phyloP scores from a whole-genome alignment of 2,329 filamentous ascomycete species.

The Simplicillium sp. region DNA sequence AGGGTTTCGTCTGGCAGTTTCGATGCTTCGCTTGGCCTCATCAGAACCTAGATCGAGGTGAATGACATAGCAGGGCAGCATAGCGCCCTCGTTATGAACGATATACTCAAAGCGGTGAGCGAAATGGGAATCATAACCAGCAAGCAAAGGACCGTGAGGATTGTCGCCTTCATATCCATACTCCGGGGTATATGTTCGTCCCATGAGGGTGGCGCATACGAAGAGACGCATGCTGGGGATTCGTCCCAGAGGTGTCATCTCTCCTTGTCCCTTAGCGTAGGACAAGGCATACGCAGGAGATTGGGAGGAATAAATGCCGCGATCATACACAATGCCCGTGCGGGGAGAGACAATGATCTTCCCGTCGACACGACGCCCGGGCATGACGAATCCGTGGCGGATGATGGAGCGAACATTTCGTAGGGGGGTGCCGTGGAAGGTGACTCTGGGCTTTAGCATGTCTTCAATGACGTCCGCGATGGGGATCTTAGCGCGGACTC shows the following conservation, averaged over 20 bases:
- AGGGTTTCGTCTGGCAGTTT: conserved; percentile 7
- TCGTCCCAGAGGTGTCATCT: conserved; percentile 17
- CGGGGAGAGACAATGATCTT: conserved; percentile 8
- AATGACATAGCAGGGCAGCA: conserved; percentile 34
- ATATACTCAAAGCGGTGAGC: conserved; percentile 29
- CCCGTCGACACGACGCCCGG: conserved; percentile 14
- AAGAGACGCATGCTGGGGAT: conserved; percentile 30
- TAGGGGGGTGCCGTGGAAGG: conserved; percentile 29
- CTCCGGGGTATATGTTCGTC: conserved; percentile 14
- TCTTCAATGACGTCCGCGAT: conserved; percentile 23
- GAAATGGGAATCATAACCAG: conserved; percentile 26
- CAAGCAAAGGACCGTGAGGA: conserved; percentile 12
- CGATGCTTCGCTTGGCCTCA: conserved; percentile 15
- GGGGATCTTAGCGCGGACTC: conserved; percentile 1
- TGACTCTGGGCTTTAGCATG: conserved; percentile 23
- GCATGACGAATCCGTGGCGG: conserved; percentile 30
- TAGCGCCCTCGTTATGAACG: conserved; percentile 30
- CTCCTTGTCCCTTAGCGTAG: conserved; percentile 20
- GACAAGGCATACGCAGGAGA: conserved; percentile 24
- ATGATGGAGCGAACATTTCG: conserved; percentile 30
- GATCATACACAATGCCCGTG: conserved; percentile 26
- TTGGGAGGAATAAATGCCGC: conserved; percentile 34
- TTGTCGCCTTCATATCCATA: neutral
- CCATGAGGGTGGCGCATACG: conserved; percentile 37
- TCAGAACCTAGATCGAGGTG: conserved; percentile 30